Conservation (phyloP, 2,329 filamentous ascomycete species). For the Fusarium zealandicum region DNA sequence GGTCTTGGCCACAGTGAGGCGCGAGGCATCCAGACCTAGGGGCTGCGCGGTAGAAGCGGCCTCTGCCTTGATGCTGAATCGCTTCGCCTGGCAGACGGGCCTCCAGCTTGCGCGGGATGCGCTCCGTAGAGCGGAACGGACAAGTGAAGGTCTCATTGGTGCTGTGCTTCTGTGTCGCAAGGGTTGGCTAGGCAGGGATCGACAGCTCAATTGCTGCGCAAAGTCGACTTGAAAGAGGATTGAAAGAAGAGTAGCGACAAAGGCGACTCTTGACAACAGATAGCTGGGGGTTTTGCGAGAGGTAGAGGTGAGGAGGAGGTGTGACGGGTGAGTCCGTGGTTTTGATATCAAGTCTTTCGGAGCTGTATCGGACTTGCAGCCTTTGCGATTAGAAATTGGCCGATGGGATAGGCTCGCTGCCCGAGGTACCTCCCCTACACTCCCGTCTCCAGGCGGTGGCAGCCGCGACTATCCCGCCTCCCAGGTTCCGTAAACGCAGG, state of each 20-base stretch:
- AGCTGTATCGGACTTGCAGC: constrained; percentile 38
- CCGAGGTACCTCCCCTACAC: constrained; percentile 38
- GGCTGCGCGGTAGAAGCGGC: constrained; percentile 61
- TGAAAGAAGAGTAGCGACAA: not conserved
- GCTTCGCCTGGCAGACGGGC: constrained; percentile 42
- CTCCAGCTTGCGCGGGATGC: constrained; percentile 50
- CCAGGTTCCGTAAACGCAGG: constrained; percentile 26
- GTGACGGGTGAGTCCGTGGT: too few species aligned
- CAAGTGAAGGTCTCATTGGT: constrained; percentile 44
- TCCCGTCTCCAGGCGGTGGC: constrained; percentile 39
- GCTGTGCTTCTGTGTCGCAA: not conserved
- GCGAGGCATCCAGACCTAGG: constrained; percentile 76
- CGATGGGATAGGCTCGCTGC: constrained; percentile 27
- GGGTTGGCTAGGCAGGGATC: too few species aligned
- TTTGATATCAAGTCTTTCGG: constrained; percentile 21
- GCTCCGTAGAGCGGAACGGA: constrained; percentile 46
- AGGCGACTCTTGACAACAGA: too few species aligned
- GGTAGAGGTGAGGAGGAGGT: too few species aligned
- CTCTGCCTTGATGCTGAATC: constrained; percentile 62
- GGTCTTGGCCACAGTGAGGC: constrained; percentile 78
- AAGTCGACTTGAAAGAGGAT: not conserved
- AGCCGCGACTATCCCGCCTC: constrained; percentile 34
- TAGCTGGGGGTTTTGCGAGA: too few species aligned
- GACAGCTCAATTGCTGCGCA: constrained; percentile 10
- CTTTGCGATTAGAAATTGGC: constrained; percentile 33